phyloP scores from a whole-genome alignment of 768 basidiomycete species.

The Kwoniella dendrophila region DNA sequence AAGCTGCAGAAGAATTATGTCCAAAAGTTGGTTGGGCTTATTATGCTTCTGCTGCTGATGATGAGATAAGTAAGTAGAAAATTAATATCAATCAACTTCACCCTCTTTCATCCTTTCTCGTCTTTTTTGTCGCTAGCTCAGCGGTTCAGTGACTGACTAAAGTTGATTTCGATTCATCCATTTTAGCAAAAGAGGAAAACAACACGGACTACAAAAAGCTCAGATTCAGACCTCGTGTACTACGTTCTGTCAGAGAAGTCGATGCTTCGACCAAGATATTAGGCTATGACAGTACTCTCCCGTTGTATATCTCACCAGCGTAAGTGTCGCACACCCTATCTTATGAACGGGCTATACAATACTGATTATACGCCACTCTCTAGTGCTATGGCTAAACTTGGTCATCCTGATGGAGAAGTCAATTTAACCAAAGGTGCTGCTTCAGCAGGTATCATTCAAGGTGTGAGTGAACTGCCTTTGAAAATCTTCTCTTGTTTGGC shows the following conservation, averaged over 20 bases:
- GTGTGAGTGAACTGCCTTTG: slow-evolving; percentile 48
- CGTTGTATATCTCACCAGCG: slow-evolving; percentile 80
- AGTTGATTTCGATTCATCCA: background rate
- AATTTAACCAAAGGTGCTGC: slow-evolving; percentile 76
- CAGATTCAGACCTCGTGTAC: slow-evolving; percentile 79
- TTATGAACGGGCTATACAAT: background rate
- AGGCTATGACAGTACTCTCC: slow-evolving; percentile 67
- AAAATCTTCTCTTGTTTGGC: background rate
- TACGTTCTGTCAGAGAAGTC: slow-evolving; percentile 51
- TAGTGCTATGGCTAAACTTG: slow-evolving; percentile 60
- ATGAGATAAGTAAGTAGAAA: slow-evolving; percentile 42
- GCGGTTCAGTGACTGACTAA: too few species aligned
- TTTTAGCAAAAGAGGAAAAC: slow-evolving; percentile 38
- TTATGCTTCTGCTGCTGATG: slow-evolving; percentile 52
- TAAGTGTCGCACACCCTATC: slow-evolving; percentile 13
- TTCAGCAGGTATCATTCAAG: slow-evolving; percentile 70
- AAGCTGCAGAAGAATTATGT: slow-evolving; percentile 54
- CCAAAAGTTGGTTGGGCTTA: slow-evolving; percentile 56
- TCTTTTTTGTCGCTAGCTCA: too few species aligned
- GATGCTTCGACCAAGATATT: slow-evolving; percentile 61
- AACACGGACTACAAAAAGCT: slow-evolving; percentile 71
- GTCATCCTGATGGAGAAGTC: slow-evolving; percentile 81
- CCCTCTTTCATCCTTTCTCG: too few species aligned
- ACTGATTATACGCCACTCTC: background rate
- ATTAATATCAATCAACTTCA: background rate